These are phyloP conservation scores for Tripidium arundinaceum DNA, from an alignment of 202 grass and related monocot species.

Conservation along the genomic window DNA sequence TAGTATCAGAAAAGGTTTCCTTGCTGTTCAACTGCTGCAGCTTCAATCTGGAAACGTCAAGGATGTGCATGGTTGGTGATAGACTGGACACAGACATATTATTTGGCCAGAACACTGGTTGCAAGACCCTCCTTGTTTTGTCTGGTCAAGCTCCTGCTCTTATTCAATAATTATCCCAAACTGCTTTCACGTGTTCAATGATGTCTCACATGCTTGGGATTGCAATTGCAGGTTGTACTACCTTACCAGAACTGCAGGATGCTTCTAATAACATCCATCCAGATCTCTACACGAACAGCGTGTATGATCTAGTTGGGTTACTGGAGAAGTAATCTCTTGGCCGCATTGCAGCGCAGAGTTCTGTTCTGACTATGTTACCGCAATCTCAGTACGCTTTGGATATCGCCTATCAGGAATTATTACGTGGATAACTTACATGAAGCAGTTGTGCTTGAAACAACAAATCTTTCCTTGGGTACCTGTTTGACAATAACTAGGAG, in stretches of 20 bases:
- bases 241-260: slow-evolving; percentile 57
- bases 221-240: slow-evolving; percentile 73
- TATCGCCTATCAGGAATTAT: slow-evolving; percentile 33
- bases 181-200: not conserved
- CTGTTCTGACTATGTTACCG: slow-evolving; percentile 18
- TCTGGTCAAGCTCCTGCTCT: slow-evolving; percentile 48
- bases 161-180: slow-evolving; percentile 7
- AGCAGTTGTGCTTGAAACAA: slow-evolving; percentile 23
- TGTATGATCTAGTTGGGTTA: slow-evolving; percentile 56
- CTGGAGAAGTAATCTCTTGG: slow-evolving; percentile 30
- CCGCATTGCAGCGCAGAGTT: slow-evolving; percentile 19
- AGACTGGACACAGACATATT: slow-evolving; percentile 96
- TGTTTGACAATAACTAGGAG: not conserved
- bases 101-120: slow-evolving; percentile 87
- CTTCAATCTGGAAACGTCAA: slow-evolving; percentile 67
- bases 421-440: slow-evolving; percentile 12
- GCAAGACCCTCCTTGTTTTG: slow-evolving; percentile 99
- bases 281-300: slow-evolving; percentile 49
- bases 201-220: slow-evolving; percentile 17
- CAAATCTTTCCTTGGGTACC: slow-evolving; percentile 6
- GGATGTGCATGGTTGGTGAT: slow-evolving; percentile 99
- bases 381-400: slow-evolving; percentile 35
- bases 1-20: not conserved
- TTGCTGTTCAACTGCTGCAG: slow-evolving; percentile 44
- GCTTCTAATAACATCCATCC: slow-evolving; percentile 70